These are phyloP conservation scores for Salix suchowensis DNA, from an alignment of 345 rosid species.

Conservation along the genomic window DNA sequence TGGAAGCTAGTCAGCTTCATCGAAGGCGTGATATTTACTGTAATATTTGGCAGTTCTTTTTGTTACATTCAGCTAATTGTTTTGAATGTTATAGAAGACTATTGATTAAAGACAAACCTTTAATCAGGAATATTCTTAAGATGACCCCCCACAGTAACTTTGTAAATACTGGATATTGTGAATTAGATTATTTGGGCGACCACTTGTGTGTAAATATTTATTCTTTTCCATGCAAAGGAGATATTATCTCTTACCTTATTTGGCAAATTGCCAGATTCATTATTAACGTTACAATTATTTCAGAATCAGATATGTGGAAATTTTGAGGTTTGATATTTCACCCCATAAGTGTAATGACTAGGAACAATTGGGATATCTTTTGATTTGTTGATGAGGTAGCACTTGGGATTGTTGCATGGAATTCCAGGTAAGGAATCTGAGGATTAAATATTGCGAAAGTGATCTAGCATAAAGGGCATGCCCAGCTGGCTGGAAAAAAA, in stretches of 20 bases:
- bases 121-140: not conserved
- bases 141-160: not conserved
- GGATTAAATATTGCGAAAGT: too few relatives aligned
- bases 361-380: not conserved
- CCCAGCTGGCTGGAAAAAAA: too few relatives aligned
- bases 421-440: too few relatives aligned
- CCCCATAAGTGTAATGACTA: not conserved
- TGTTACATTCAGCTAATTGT: not conserved
- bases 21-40: not conserved
- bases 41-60: not conserved
- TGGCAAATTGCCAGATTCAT: not conserved
- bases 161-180: not conserved
- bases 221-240: not conserved
- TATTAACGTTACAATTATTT: not conserved
- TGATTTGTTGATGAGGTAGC: not conserved
- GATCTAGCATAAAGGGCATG: too few relatives aligned
- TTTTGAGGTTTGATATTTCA: not conserved
- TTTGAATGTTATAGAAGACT: not conserved
- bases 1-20: conserved; percentile 5
- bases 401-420: not conserved
- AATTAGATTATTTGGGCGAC: not conserved
- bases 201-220: not conserved
- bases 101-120: not conserved
- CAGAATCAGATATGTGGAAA: not conserved
- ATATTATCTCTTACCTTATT: not conserved